Evolutionary conservation across 1,284 basidiomycete genomes (phyloP).

Genomic region (Coniferiporia sulphurascens): DNA sequence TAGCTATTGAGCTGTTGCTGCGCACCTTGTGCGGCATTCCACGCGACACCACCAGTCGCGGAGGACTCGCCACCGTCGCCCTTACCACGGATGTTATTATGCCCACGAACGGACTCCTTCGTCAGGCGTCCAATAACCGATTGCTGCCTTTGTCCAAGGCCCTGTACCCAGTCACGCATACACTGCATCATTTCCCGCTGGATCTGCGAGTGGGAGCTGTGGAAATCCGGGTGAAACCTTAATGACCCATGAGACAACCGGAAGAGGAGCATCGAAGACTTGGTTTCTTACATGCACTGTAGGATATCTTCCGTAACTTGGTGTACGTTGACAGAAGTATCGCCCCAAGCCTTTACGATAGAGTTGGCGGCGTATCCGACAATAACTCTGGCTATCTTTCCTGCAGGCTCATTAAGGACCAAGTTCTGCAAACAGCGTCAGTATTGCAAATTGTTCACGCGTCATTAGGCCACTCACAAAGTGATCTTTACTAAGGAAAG

Average conservation of each 20-base stretch:
- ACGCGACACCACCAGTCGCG: conserved; percentile 42
- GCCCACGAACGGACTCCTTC: conserved; percentile 64
- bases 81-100: conserved; percentile 63
- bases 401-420: conserved; percentile 78
- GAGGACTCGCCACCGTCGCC: conserved; percentile 47
- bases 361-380: conserved; percentile 57
- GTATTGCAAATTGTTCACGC: not conserved
- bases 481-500: conserved; percentile 77
- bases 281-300: conserved; percentile 57
- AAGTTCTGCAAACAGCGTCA: conserved; percentile 42
- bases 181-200: conserved; percentile 76
- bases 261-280: not conserved
- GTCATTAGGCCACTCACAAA: conserved; percentile 44
- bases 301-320: conserved; percentile 65
- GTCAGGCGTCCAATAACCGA: conserved; percentile 57
- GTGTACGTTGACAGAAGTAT: conserved; percentile 55
- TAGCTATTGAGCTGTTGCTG: conserved; percentile 46
- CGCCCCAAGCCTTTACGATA: conserved; percentile 84
- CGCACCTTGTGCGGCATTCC: conserved; percentile 41
- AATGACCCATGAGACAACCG: not conserved
- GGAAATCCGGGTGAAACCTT: conserved; percentile 86
- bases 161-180: conserved; percentile 58
- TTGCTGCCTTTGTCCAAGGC: conserved; percentile 46
- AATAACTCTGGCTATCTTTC: conserved; percentile 66
- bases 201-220: conserved; percentile 60